Conservation (phyloP, 257 asterid genomes). For the Jaltomata sinuosa region DNA sequence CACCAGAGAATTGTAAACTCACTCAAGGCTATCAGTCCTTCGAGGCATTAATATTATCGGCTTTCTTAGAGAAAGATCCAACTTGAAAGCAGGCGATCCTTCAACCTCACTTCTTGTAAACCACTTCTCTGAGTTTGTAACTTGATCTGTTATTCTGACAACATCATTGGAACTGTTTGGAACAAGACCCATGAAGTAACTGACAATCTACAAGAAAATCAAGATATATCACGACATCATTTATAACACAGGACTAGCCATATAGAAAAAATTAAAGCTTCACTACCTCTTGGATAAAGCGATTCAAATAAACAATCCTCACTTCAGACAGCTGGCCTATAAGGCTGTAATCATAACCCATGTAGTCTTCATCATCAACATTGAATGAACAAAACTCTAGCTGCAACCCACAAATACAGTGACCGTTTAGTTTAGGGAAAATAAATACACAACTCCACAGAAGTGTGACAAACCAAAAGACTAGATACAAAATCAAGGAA, state of each 20-base stretch:
- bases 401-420: slow-evolving; percentile 26
- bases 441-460: background rate
- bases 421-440: background rate
- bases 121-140: slow-evolving; percentile 67
- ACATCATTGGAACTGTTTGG: slow-evolving; percentile 65
- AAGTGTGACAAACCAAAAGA: background rate
- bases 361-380: slow-evolving; percentile 85
- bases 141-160: slow-evolving; percentile 74
- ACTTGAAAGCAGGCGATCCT: slow-evolving; percentile 91
- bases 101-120: slow-evolving; percentile 74
- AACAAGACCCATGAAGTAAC: slow-evolving; percentile 95
- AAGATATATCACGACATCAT: background rate
- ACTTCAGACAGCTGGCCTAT: slow-evolving; percentile 92
- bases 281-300: slow-evolving; percentile 87
- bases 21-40: slow-evolving; percentile 80
- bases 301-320: slow-evolving; percentile 80
- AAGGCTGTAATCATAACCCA: slow-evolving; percentile 93
- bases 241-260: background rate
- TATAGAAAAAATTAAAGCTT: background rate
- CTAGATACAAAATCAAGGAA: background rate
- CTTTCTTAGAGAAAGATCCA: slow-evolving; percentile 80
- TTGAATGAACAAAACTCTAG: slow-evolving; percentile 70
- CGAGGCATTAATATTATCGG: slow-evolving; percentile 95
- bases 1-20: slow-evolving; percentile 23
- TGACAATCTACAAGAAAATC: slow-evolving; percentile 44